Base-by-base conservation (phyloP, 495 filamentous ascomycete species). In the Clavariopsis aquatica region DNA sequence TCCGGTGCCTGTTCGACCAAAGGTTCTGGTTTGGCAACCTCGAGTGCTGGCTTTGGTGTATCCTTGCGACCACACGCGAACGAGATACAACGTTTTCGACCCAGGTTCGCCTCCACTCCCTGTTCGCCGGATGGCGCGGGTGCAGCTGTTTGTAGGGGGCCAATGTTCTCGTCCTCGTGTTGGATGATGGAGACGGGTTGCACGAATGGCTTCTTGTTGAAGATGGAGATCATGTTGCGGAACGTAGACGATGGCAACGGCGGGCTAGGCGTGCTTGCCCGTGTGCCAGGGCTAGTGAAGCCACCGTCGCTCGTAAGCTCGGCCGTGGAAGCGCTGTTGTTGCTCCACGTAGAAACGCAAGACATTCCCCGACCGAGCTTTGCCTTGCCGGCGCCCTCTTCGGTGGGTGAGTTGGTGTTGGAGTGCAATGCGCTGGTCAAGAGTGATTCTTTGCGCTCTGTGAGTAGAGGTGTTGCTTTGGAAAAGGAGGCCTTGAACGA, bases 291-390 rank as follows among this genome's bases (percentile, higher is more conserved):
- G 68, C 92, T 95, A n/a, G 92, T 96, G 43, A 91, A 76, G 49
- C 90, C 93, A 41, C 89, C 94, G 71, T 96, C 94, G 75, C 92
- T 96, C 27, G 91, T 96, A 56, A 96, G 79, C 64, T 96, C 93
- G 24, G 86, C 87, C 1, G 90, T 92, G 15, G 93, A 96, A 57
- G 85, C 80, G 77, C 90, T 95, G 64, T 83, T 77, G 69, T 87
- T 92, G 77, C 88, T 91, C 70, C 86, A 87, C 49, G 88, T 87
- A 56, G 92, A 93, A 55, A 86, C 84, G 53, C 55, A 74, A 81
- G 83, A 78, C 82, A 77, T 34, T 7, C 69, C 68, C 17, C 72
- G 60, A 22, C 52, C 29, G 0, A 52, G 19, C 0, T 15, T 26
- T 0, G 2, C 45, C 28, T 24, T 52, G 8, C 46, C 47, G 26